Conservation (phyloP, 768 basidiomycete genomes). For the Rhodotorula babjevae region DNA sequence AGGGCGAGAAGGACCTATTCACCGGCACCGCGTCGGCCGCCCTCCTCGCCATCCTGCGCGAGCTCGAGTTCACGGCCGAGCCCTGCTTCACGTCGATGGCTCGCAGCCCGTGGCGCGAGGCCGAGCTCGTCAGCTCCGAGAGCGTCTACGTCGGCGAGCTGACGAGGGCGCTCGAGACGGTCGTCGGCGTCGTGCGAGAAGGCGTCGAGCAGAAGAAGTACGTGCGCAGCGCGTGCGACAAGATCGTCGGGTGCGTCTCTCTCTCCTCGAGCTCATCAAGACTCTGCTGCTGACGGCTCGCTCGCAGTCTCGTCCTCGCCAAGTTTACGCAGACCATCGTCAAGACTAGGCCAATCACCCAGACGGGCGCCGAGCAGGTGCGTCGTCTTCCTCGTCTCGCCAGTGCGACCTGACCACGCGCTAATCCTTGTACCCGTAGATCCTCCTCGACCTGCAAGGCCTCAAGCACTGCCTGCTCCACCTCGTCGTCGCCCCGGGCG, state of each 20-base stretch:
- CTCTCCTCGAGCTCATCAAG: too few relatives aligned
- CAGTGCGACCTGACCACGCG: too few relatives aligned
- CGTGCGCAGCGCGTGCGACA: constrained; percentile 82
- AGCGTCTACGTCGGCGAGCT: constrained; percentile 77
- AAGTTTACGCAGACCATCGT: constrained; percentile 87
- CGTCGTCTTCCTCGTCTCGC: constrained; percentile 29
- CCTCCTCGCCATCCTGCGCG: constrained; percentile 70
- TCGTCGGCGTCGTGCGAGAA: constrained; percentile 70
- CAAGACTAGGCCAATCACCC: constrained; percentile 80
- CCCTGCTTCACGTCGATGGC: constrained; percentile 69
- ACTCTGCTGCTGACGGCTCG: neutral
- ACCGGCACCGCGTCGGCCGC: constrained; percentile 79
- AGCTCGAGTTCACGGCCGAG: constrained; percentile 81
- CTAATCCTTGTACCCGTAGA: constrained; percentile 48
- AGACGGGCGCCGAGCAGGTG: constrained; percentile 93
- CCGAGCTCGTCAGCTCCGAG: constrained; percentile 79
- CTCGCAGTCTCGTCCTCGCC: constrained; percentile 66
- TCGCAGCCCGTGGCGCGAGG: constrained; percentile 69
- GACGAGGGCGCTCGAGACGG: constrained; percentile 65
- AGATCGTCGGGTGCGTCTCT: constrained; percentile 69
- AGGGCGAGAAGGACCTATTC: constrained; percentile 81
- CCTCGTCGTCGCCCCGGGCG: constrained; percentile 55
- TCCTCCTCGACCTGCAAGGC: constrained; percentile 83
- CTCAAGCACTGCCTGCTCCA: constrained; percentile 76
- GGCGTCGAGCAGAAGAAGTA: constrained; percentile 93